A percentile compares a stretch with the other conserved stretches of the same genome.
These are phyloP conservation scores for Penicillium sp. DNA, from an alignment of 2,329 filamentous ascomycete species.

Conservation along the genomic window DNA sequence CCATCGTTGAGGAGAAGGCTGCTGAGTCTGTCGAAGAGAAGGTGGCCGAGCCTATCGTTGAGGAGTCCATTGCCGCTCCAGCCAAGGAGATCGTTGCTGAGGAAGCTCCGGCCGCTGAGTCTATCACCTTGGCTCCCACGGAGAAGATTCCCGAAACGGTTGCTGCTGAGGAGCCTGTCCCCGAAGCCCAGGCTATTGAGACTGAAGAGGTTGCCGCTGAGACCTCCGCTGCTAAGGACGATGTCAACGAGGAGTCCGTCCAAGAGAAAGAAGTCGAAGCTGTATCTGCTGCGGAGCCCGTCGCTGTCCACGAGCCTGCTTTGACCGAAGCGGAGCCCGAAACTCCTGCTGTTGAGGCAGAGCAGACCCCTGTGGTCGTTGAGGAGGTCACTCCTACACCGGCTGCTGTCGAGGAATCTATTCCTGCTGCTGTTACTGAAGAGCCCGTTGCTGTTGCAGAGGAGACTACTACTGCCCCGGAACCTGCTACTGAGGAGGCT, in stretches of 20 bases:
- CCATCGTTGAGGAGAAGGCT: slow-evolving; percentile 15
- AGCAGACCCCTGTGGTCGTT: slow-evolving; percentile 16
- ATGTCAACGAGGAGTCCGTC: slow-evolving; percentile 4
- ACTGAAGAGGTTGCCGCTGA: neutral
- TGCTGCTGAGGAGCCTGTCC: slow-evolving; percentile 16
- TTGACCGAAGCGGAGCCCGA: slow-evolving; percentile 3
- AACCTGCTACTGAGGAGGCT: neutral
- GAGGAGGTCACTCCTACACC: neutral
- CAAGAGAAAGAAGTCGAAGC: slow-evolving; percentile 7
- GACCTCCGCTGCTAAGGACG: neutral
- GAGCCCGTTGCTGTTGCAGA: slow-evolving; percentile 1
- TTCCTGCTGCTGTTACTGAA: neutral
- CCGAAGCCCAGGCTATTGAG: slow-evolving; percentile 12
- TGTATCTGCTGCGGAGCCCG: slow-evolving; percentile 12
- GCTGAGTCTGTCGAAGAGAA: slow-evolving; percentile 12
- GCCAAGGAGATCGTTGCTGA: neutral
- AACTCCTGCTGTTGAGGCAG: slow-evolving; percentile 10
- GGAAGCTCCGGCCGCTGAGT: neutral
- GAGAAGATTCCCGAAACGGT: slow-evolving; percentile 16
- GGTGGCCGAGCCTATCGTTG: slow-evolving; percentile 13
- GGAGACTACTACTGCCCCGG: neutral
- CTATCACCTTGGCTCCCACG: neutral
- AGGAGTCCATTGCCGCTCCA: slow-evolving; percentile 9
- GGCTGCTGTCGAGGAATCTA: neutral
- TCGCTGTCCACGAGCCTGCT: slow-evolving; percentile 13